Percentiles rank a stretch among this genome's conserved stretches.
These are phyloP conservation scores for Acanthochlamys bracteata DNA, from an alignment of 106 monocot genomes.

Conservation along the genomic window DNA sequence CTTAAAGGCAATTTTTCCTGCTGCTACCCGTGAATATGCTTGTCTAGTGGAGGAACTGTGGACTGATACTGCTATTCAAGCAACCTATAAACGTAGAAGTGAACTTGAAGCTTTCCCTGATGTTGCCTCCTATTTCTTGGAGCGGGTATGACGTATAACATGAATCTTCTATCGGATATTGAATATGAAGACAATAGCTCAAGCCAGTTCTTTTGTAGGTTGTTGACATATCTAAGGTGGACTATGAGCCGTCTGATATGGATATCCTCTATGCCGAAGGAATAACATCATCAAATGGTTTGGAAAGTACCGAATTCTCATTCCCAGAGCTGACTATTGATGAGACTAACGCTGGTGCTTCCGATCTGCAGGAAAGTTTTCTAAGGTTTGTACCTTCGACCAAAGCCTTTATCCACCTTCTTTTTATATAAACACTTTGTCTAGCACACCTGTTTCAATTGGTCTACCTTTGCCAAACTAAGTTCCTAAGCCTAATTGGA, in stretches of 20 bases:
- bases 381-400: conserved; percentile 36
- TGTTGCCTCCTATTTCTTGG: conserved; percentile 67
- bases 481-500: too few relatives aligned
- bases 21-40: conserved; percentile 78
- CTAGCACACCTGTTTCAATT: too few relatives aligned
- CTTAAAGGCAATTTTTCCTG: conserved; percentile 75
- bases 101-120: conserved; percentile 54
- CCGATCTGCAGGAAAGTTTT: conserved; percentile 32
- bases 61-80: conserved; percentile 82
- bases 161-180: background rate
- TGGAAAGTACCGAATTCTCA: conserved; percentile 57
- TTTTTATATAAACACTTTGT: background rate
- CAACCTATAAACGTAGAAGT: conserved; percentile 52
- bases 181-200: background rate
- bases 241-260: conserved; percentile 74
- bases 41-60: conserved; percentile 76
- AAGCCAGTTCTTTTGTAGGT: conserved; percentile 28
- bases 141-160: conserved; percentile 33
- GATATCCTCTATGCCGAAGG: conserved; percentile 81
- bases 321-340: conserved; percentile 33
- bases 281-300: conserved; percentile 57
- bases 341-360: conserved; percentile 25
- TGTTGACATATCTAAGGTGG: conserved; percentile 77
- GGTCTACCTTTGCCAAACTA: too few relatives aligned
- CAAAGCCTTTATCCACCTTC: background rate